Percentiles rank a stretch among this genome's conserved stretches.
Conservation (phyloP, 1,284 basidiomycete species). For the Ustilago nuda region DNA sequence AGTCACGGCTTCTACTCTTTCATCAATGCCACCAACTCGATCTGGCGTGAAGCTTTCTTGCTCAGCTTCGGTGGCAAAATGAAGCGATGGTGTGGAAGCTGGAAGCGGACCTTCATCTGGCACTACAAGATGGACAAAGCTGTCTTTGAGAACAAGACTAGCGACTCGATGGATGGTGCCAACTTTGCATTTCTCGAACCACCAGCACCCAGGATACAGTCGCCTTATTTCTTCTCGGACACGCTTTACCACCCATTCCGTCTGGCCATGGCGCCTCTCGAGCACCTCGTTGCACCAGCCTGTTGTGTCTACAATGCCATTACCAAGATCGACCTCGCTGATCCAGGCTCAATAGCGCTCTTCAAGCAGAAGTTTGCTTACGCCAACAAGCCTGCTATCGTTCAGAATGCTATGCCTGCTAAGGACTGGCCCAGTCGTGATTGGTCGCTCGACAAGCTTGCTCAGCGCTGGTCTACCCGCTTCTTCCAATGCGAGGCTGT, state of each 20-base stretch:
- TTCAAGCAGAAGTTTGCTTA: slow-evolving; percentile 43
- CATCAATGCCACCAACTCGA: slow-evolving; percentile 49
- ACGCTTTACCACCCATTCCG: slow-evolving; percentile 60
- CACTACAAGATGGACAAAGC: slow-evolving; percentile 30
- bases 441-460: slow-evolving; percentile 57
- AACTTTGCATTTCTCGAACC: slow-evolving; percentile 32
- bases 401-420: slow-evolving; percentile 52
- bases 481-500: slow-evolving; percentile 65
- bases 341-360: slow-evolving; percentile 25
- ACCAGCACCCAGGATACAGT: slow-evolving; percentile 33
- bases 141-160: slow-evolving; percentile 28
- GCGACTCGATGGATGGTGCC: slow-evolving; percentile 28
- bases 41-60: slow-evolving; percentile 60
- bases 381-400: slow-evolving; percentile 53
- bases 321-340: slow-evolving; percentile 44
- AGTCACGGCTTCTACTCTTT: slow-evolving; percentile 56
- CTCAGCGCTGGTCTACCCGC: slow-evolving; percentile 45
- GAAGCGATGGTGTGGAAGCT: slow-evolving; percentile 61
- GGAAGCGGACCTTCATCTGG: slow-evolving; percentile 59
- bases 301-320: slow-evolving; percentile 47
- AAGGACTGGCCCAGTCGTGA: slow-evolving; percentile 57
- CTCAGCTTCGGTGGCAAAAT: slow-evolving; percentile 45
- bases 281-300: slow-evolving; percentile 38
- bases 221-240: slow-evolving; percentile 60
- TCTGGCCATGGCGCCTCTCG: slow-evolving; percentile 53